These are phyloP conservation scores for Ophiosphaerella korrae DNA, from an alignment of 2,329 filamentous ascomycete genomes.

Conservation along the genomic window DNA sequence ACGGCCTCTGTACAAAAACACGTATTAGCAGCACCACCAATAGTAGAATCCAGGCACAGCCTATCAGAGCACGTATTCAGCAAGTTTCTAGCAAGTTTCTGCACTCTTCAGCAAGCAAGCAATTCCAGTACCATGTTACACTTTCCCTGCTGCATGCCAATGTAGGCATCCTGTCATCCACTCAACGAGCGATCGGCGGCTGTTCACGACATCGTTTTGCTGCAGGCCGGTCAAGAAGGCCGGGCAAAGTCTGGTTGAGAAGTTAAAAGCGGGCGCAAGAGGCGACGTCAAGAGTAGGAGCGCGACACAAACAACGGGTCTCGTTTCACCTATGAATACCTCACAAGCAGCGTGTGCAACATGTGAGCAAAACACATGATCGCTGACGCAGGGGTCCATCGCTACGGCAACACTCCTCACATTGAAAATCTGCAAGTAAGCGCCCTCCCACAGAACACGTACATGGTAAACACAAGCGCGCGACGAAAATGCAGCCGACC, in stretches of 20 bases:
- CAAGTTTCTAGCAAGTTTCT: constrained; percentile 10
- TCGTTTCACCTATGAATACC: constrained; percentile 37
- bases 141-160: constrained; percentile 32
- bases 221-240: constrained; percentile 35
- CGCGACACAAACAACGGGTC: constrained; percentile 37
- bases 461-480: neutral
- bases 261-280: constrained; percentile 23
- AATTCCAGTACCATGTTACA: constrained; percentile 30
- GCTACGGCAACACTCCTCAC: constrained; percentile 9
- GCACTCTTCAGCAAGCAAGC: constrained; percentile 15
- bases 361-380: constrained; percentile 22
- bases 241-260: constrained; percentile 23
- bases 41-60: constrained; percentile 28
- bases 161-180: constrained; percentile 26
- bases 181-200: constrained; percentile 23
- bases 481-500: neutral
- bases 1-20: constrained; percentile 48
- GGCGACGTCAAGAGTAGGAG: constrained; percentile 21
- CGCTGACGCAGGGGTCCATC: constrained; percentile 30
- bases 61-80: constrained; percentile 20
- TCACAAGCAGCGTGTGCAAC: constrained; percentile 24
- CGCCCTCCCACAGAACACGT: constrained; percentile 17
- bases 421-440: constrained; percentile 22
- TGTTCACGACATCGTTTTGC: constrained; percentile 24
- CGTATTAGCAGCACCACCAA: constrained; percentile 40